Evolutionary conservation across 1,139 yeast species (phyloP), one percentile per base, ranked within the genome.

Genomic region (Candida neerlandica): DNA sequence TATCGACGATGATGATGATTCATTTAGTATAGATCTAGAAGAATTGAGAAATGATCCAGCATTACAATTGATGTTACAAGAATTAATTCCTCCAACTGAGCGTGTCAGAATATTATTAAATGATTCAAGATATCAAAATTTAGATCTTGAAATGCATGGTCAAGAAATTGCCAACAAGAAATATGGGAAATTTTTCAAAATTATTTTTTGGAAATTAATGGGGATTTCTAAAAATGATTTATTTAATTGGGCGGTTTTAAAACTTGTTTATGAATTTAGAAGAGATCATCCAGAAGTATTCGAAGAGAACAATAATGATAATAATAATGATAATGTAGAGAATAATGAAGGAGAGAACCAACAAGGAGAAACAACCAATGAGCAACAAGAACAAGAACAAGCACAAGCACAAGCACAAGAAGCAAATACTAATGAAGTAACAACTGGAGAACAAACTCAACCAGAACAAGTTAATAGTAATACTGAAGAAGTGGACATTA

Each of bases 121-220:
- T 18, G 71, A 72, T 51, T 60, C 65, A n/a, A 56, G 60, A 15
- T 57, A 65, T 41, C 43, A 59, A 0, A 61, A 61, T 41, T 61
- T 62, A 26, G 64, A 77, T 42, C 57, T 83, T 12, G 85, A 82
- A 56, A 70, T 62, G 16, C 57, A 63, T 16, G 87, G 85, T 0
- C 67, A 60, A 32, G 69, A 64, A 40, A 55, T 64, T 4, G 72
- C 84, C 2, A 61, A 66, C 9, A 50, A 52, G 33, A 78, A 71
- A 60, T 73, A 68, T 52, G 64, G 71, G 19, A 59, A 61, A 12
- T 57, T 77, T 47, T 62, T 67, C 50, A 70, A 69, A 58, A 58
- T 64, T n/a, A 15, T 78, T 0, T 78, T 80, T 63, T 84, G 87
- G 86, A 63, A 61, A 43, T 18, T 79, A 3, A 79, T 84, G 84